A percentile compares a stretch with the other conserved stretches of the same genome.
phyloP scores from a whole-genome alignment of 2,329 filamentous ascomycete species.

The Ilyonectria mors-panacis region DNA sequence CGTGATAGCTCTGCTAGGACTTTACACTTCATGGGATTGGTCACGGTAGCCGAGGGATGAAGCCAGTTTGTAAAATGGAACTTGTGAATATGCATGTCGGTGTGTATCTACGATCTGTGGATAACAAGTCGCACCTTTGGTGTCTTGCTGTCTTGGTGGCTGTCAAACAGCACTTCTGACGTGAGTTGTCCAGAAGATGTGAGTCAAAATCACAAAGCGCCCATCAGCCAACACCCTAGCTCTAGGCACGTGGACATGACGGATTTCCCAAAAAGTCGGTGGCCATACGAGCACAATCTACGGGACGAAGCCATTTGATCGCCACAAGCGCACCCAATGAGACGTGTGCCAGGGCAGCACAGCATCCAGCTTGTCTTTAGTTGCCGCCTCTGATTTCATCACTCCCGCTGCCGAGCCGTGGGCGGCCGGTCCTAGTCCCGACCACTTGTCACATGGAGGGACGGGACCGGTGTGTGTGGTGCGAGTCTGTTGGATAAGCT shows the following conservation, averaged over 20 bases:
- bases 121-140: not conserved
- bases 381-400: slow-evolving; percentile 4
- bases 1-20: not conserved
- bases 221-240: slow-evolving; percentile 10
- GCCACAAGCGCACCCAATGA: slow-evolving; percentile 24
- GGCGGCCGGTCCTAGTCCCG: not conserved
- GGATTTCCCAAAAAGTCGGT: slow-evolving; percentile 13
- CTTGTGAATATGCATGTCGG: not conserved
- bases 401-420: not conserved
- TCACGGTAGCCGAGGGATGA: slow-evolving; percentile 10
- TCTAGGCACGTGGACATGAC: slow-evolving; percentile 17
- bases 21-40: slow-evolving; percentile 7
- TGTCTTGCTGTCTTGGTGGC: not conserved
- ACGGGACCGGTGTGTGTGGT: not conserved
- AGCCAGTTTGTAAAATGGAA: not conserved
- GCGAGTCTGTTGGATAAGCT: slow-evolving; percentile 2
- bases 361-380: slow-evolving; percentile 1
- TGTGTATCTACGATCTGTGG: not conserved
- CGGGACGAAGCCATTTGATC: slow-evolving; percentile 8
- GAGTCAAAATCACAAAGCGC: not conserved
- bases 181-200: not conserved
- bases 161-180: not conserved
- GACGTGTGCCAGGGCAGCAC: slow-evolving; percentile 7
- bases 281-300: slow-evolving; percentile 8
- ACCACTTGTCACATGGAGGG: slow-evolving; percentile 21